Evolutionary conservation across 192 early-diverging fungal species (phyloP).

Genomic region (Coemansia sp.): DNA sequence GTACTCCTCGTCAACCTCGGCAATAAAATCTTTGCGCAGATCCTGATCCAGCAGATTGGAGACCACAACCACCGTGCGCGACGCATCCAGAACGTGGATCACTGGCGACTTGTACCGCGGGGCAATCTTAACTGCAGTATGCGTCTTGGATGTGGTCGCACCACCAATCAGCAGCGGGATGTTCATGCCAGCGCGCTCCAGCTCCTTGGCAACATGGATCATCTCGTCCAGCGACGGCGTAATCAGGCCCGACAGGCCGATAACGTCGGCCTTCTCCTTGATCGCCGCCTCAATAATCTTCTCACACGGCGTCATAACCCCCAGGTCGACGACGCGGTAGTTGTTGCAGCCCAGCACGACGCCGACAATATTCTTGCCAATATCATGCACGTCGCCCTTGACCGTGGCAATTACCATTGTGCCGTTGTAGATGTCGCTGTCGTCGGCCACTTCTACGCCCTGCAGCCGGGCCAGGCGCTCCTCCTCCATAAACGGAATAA

Average conservation of each 20-base stretch:
- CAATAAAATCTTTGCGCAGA: constrained; percentile 77
- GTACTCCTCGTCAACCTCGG: constrained; percentile 89
- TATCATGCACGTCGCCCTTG: constrained; percentile 97
- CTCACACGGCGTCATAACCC: constrained; percentile 93
- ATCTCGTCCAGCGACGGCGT: constrained; percentile 96
- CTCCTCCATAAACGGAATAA: constrained; percentile 91
- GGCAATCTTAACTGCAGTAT: constrained; percentile 95
- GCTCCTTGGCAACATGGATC: constrained; percentile 93
- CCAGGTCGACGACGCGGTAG: constrained; percentile 90
- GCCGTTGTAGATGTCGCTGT: constrained; percentile 79
- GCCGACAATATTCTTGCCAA: constrained; percentile 97
- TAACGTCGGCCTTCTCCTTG: constrained; percentile 83
- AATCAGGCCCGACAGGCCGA: constrained; percentile 92
- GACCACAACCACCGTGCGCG: constrained; percentile 86
- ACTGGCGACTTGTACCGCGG: constrained; percentile 79
- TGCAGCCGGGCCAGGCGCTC: constrained; percentile 78
- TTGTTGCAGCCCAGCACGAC: constrained; percentile 98
- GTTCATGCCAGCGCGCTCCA: constrained; percentile 80
- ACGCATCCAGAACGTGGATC: constrained; percentile 88
- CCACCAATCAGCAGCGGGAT: constrained; percentile 92
- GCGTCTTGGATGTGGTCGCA: constrained; percentile 93
- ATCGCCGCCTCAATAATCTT: constrained; percentile 88
- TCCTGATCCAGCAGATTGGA: constrained; percentile 78
- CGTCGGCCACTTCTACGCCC: constrained; percentile 48
- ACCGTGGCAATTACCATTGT: constrained; percentile 92